Evolutionary conservation across 495 filamentous ascomycete genomes (phyloP).

Genomic region (Trichoderma reesei): DNA sequence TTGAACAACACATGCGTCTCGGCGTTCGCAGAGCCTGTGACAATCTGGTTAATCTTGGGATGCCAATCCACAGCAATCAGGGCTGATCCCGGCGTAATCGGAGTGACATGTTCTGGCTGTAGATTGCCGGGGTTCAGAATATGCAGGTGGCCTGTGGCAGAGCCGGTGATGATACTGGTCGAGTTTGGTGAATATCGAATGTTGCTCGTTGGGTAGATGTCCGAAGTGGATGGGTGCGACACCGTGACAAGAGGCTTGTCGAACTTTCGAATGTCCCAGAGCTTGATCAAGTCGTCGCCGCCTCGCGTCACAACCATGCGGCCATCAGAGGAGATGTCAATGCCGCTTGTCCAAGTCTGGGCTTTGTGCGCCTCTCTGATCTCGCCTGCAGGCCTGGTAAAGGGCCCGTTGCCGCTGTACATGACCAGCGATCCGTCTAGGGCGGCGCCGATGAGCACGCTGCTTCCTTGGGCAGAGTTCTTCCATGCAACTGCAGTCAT

Average conservation of each 20-base stretch:
- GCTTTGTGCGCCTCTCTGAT: constrained; percentile 72
- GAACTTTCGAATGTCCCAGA: constrained; percentile 97
- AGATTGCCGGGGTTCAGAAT: constrained; percentile 89
- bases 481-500: constrained; percentile 93
- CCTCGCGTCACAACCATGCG: constrained; percentile 81
- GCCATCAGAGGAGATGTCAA: constrained; percentile 89
- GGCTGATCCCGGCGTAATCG: constrained; percentile 72
- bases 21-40: constrained; percentile 84
- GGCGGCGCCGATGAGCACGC: constrained; percentile 75
- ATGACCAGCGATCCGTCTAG: constrained; percentile 87
- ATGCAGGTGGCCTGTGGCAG: constrained; percentile 75
- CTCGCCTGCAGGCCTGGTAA: constrained; percentile 74
- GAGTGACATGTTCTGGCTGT: constrained; percentile 68
- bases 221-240: constrained; percentile 72
- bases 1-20: constrained; percentile 87
- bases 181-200: constrained; percentile 82
- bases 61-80: constrained; percentile 87
- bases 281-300: constrained; percentile 71
- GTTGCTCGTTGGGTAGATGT: constrained; percentile 70
- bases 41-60: constrained; percentile 86
- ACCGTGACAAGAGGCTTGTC: constrained; percentile 73
- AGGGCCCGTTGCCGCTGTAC: constrained; percentile 84
- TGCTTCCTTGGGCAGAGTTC: constrained; percentile 60
- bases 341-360: constrained; percentile 84
- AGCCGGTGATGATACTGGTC: constrained; percentile 79